phyloP scores from a whole-genome alignment of 2,329 filamentous ascomycete genomes.

The Ophiocordyceps camponoti-leonardi region DNA sequence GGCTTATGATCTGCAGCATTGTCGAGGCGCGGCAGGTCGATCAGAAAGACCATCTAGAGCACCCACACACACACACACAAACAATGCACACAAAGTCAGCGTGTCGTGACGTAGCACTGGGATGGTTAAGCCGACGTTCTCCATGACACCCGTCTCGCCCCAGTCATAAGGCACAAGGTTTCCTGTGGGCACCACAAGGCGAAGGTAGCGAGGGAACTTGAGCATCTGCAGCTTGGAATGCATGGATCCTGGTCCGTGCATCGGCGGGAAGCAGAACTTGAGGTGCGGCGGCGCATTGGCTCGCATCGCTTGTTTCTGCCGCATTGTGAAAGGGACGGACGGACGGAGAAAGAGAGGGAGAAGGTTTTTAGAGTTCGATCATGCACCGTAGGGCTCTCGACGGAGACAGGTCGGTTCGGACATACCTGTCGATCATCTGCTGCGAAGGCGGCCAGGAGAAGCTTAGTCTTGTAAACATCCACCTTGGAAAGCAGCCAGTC shows the following conservation, averaged over 20 bases:
- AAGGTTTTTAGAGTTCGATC: constrained; percentile 5
- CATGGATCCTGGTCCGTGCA: constrained; percentile 63
- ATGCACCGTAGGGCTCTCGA: not conserved
- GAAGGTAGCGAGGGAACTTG: constrained; percentile 56
- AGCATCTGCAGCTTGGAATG: constrained; percentile 89
- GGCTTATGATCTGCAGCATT: constrained; percentile 12
- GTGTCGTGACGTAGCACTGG: constrained; percentile 6
- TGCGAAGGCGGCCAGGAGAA: constrained; percentile 43
- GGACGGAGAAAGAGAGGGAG: no score
- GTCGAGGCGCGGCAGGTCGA: constrained; percentile 61
- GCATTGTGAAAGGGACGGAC: not conserved
- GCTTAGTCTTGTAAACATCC: constrained; percentile 37
- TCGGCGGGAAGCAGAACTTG: constrained; percentile 65
- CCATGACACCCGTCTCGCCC: constrained; percentile 71
- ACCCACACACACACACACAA: no score
- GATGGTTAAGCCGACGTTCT: constrained; percentile 43
- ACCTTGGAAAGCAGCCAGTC: constrained; percentile 65
- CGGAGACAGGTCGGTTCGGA: not conserved
- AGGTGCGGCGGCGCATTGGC: constrained; percentile 35
- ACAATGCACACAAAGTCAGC: no score
- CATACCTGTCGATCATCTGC: constrained; percentile 32
- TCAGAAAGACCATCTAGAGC: constrained; percentile 61
- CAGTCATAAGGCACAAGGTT: constrained; percentile 80
- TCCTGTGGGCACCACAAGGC: constrained; percentile 72
- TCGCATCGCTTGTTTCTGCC: constrained; percentile 27